Base-by-base conservation (phyloP, 805 yeast species). In the Citeromyces nyonsensis region DNA sequence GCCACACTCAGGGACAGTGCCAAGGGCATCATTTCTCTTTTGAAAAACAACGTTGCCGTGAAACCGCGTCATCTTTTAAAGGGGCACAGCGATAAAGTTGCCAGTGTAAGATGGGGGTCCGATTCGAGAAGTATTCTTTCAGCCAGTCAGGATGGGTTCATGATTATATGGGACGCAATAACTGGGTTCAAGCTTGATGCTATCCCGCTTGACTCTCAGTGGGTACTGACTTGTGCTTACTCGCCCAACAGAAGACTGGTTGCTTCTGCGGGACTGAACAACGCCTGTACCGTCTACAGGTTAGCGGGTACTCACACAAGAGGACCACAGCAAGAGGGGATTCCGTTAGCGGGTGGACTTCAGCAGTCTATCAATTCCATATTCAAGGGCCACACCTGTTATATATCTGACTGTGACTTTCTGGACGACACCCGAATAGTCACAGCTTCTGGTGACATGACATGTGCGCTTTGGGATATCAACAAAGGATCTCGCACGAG, bases 71-170 rank as follows among this genome's bases (percentile, higher is more conserved):
- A 41, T n/a, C 48, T 66, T 1, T 49, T 72, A 27, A 56, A 49
- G 33, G 84, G 84, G 2, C 95, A 86, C 48, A 69, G 68, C 40
- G 78, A 73, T 46, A 84, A 85, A 46, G 66, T 85, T 13, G 64
- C 75, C 6, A 70, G 73, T 36, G 57, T 80, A 36, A 59, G 70
- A 33, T 81, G 95, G 93, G 65, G 73, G 34, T 78, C 80, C 45
- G 75, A 76, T 45, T 66, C 80, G n/a, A 51, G 54, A 29, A 63
- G 62, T 29, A 45, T 85, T 2, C 51, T 84, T 6, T 69, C 84
- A 32, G 84, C 83, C 0, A 75, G 88, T 15, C 94, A 82, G 48
- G 96, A 86, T 52, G 95, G 94, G 2, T 79, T 71, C 45, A 59
- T 84, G 59, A 60, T 86, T 26, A 52, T 82, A 13, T 86, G 96